Conservation (phyloP, 306 rosid species). For the Cucurbita pepo region DNA sequence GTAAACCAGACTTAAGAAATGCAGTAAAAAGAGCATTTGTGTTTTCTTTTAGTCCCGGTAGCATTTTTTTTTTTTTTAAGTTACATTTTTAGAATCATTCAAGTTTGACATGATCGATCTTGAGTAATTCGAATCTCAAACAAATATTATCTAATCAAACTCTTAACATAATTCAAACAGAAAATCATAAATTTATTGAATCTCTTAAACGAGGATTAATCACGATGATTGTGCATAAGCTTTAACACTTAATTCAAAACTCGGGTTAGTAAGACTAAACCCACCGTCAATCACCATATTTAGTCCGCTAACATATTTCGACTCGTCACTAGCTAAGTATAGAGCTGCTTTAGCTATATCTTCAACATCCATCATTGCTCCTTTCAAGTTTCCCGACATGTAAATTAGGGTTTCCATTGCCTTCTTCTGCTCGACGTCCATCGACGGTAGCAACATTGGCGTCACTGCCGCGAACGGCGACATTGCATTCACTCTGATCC, state of each 20-base stretch:
- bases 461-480: conserved; percentile 31
- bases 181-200: too few relatives aligned
- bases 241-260: neutral
- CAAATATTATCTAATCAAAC: too few relatives aligned
- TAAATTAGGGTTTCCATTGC: neutral
- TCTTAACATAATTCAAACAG: too few relatives aligned
- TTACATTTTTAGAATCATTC: too few relatives aligned
- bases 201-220: too few relatives aligned
- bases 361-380: conserved; percentile 5
- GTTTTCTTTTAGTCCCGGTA: too few relatives aligned
- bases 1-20: too few relatives aligned
- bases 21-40: too few relatives aligned
- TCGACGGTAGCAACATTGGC: neutral
- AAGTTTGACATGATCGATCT: too few relatives aligned
- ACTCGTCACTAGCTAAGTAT: conserved; percentile 10
- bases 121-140: too few relatives aligned
- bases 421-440: neutral
- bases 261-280: conserved; percentile 11
- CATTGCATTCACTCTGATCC: conserved; percentile 32
- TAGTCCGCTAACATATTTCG: conserved; percentile 10
- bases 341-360: conserved; percentile 9
- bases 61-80: too few relatives aligned
- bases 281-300: conserved; percentile 16
- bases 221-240: neutral
- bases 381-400: neutral